Conservation (phyloP, 306 rosid genomes). For the Trifolium subterraneum region DNA sequence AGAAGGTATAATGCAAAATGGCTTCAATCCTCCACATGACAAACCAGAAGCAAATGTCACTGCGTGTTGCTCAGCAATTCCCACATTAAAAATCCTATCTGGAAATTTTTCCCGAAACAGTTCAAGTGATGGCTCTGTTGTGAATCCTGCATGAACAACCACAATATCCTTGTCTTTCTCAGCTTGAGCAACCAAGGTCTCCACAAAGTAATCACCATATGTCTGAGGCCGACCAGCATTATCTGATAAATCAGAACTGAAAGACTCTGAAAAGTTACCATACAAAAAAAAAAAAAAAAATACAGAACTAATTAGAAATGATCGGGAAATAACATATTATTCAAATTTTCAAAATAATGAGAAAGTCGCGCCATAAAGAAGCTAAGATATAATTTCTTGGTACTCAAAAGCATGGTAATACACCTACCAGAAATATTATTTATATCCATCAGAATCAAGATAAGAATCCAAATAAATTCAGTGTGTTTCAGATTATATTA, state of each 20-base stretch:
- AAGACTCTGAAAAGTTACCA: slow-evolving; percentile 57
- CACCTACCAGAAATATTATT: slow-evolving; percentile 9
- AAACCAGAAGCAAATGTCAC: slow-evolving; percentile 95
- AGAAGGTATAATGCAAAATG: slow-evolving; percentile 89
- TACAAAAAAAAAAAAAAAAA: too few species aligned
- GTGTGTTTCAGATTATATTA: slow-evolving; percentile 29
- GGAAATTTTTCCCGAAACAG: slow-evolving; percentile 75
- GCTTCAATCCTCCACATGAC: slow-evolving; percentile 93
- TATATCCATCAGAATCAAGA: slow-evolving; percentile 23
- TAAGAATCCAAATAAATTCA: slow-evolving; percentile 23
- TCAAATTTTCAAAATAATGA: slow-evolving; percentile 20
- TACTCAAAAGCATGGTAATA: slow-evolving; percentile 14
- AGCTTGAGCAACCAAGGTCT: slow-evolving; percentile 75
- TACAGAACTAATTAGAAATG: slow-evolving; percentile 29
- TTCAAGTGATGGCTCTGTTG: slow-evolving; percentile 71
- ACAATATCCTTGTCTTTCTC: slow-evolving; percentile 85
- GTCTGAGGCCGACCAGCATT: slow-evolving; percentile 52
- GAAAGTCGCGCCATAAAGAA: slow-evolving; percentile 14
- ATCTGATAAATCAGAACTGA: slow-evolving; percentile 39
- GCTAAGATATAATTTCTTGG: slow-evolving; percentile 19
- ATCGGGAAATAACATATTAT: slow-evolving; percentile 31
- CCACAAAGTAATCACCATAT: slow-evolving; percentile 81
- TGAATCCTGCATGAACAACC: slow-evolving; percentile 82
- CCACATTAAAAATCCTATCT: slow-evolving; percentile 80
- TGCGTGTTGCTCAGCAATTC: slow-evolving; percentile 98